These are phyloP conservation scores for Dendrobium officinale DNA, from an alignment of 106 monocot species.

Conservation along the genomic window DNA sequence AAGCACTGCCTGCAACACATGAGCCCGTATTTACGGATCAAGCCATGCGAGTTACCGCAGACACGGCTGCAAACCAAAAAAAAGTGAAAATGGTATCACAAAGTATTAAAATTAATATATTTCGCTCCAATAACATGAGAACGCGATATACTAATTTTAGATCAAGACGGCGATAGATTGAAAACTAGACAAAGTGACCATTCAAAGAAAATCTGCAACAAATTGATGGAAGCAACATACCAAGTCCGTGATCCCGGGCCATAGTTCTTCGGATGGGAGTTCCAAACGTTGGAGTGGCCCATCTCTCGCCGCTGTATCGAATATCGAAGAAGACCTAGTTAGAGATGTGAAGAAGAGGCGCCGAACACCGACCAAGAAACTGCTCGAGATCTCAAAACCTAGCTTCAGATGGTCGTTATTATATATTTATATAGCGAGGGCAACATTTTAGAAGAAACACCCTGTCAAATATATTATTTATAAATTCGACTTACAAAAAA, in stretches of 20 bases:
- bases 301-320: slow-evolving; percentile 10
- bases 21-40: slow-evolving; percentile 47
- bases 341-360: not conserved
- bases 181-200: not conserved
- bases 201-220: not conserved
- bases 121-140: not conserved
- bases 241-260: slow-evolving; percentile 31
- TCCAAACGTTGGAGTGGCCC: slow-evolving; percentile 41
- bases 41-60: slow-evolving; percentile 38
- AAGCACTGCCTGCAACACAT: slow-evolving; percentile 60
- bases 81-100: not conserved
- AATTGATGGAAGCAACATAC: not conserved
- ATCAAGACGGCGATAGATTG: not conserved
- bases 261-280: slow-evolving; percentile 39
- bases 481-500: not conserved
- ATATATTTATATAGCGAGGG: not conserved
- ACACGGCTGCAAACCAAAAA: slow-evolving; percentile 29
- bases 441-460: not conserved
- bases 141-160: not conserved
- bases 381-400: not conserved
- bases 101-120: not conserved
- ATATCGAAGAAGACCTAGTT: not conserved
- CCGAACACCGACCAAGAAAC: not conserved
- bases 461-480: not conserved
- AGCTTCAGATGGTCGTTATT: not conserved